Evolutionary conservation across 2,329 filamentous ascomycete genomes (phyloP).

Genomic region (Beauveria bassiana): DNA sequence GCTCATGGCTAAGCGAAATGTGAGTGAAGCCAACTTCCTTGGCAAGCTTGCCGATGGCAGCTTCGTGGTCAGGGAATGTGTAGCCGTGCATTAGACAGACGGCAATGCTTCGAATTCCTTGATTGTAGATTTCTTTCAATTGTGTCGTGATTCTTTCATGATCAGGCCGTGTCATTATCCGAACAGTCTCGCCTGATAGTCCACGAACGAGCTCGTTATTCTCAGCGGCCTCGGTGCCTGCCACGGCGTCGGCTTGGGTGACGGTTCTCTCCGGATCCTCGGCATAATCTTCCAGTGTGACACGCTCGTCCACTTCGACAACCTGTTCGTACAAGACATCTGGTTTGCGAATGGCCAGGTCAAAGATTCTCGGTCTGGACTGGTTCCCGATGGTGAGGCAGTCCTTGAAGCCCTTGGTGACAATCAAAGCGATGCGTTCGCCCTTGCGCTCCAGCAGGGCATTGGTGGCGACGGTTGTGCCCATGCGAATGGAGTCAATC

Average conservation of each 20-base stretch:
- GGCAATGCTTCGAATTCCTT: constrained; percentile 71
- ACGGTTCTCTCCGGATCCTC: constrained; percentile 66
- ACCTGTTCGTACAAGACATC: constrained; percentile 81
- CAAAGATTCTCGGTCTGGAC: constrained; percentile 82
- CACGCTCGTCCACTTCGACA: constrained; percentile 83
- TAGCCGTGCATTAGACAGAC: constrained; percentile 91
- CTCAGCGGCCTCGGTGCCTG: constrained; percentile 37
- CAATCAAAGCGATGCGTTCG: constrained; percentile 78
- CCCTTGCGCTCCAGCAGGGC: constrained; percentile 85
- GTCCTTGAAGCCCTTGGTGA: constrained; percentile 82
- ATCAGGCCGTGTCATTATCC: constrained; percentile 55
- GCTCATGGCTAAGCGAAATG: constrained; percentile 49
- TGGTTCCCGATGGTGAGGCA: constrained; percentile 88
- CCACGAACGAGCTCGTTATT: constrained; percentile 58
- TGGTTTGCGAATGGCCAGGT: constrained; percentile 77
- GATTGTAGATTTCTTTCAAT: constrained; percentile 53
- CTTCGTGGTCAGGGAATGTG: constrained; percentile 82
- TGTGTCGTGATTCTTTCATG: constrained; percentile 47
- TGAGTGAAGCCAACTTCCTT: constrained; percentile 67
- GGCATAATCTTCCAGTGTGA: constrained; percentile 86
- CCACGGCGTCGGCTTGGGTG: constrained; percentile 46
- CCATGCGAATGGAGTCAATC: constrained; percentile 92
- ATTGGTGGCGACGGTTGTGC: constrained; percentile 90
- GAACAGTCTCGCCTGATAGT: constrained; percentile 61
- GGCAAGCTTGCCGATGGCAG: constrained; percentile 66